These are phyloP conservation scores for Dactylonectria macrodidyma DNA, from an alignment of 2,329 filamentous ascomycete species.

Conservation along the genomic window DNA sequence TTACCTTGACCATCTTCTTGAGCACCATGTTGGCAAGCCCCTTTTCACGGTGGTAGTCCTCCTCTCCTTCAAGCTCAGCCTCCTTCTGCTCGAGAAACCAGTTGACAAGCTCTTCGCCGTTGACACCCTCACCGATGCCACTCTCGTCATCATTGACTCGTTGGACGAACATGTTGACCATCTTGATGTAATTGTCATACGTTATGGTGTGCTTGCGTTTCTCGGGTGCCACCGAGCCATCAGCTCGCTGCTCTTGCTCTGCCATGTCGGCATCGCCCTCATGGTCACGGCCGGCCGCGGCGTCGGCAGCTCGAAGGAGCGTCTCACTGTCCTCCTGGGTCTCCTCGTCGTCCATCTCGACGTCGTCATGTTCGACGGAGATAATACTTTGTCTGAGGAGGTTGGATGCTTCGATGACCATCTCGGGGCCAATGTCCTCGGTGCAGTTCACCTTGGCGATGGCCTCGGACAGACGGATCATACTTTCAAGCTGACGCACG, in stretches of 20 bases:
- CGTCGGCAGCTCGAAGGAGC: constrained; percentile 58
- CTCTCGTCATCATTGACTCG: constrained; percentile 88
- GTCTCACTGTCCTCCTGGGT: constrained; percentile 62
- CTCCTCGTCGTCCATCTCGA: constrained; percentile 87
- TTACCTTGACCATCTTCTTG: constrained; percentile 95
- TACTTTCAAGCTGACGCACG: constrained; percentile 93
- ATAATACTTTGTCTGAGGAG: constrained; percentile 96
- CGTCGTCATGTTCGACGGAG: constrained; percentile 96
- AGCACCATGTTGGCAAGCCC: constrained; percentile 86
- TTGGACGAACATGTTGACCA: constrained; percentile 88
- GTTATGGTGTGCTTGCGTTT: constrained; percentile 87
- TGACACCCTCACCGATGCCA: constrained; percentile 83
- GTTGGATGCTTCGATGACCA: constrained; percentile 94
- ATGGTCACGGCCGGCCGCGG: constrained; percentile 61
- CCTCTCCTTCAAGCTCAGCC: constrained; percentile 83
- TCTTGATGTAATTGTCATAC: constrained; percentile 93
- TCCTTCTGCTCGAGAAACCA: constrained; percentile 97
- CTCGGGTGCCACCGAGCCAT: constrained; percentile 53
- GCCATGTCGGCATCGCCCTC: constrained; percentile 63
- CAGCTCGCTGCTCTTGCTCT: constrained; percentile 54
- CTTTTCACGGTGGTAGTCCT: constrained; percentile 84
- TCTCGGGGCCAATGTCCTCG: constrained; percentile 85
- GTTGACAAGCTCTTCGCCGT: constrained; percentile 83
- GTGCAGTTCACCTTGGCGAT: constrained; percentile 98
- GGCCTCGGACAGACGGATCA: constrained; percentile 97